A percentile compares a stretch with the other conserved stretches of the same genome.
Evolutionary conservation across 441 rosid genomes (phyloP).

Genomic region (Capsella rubella): DNA sequence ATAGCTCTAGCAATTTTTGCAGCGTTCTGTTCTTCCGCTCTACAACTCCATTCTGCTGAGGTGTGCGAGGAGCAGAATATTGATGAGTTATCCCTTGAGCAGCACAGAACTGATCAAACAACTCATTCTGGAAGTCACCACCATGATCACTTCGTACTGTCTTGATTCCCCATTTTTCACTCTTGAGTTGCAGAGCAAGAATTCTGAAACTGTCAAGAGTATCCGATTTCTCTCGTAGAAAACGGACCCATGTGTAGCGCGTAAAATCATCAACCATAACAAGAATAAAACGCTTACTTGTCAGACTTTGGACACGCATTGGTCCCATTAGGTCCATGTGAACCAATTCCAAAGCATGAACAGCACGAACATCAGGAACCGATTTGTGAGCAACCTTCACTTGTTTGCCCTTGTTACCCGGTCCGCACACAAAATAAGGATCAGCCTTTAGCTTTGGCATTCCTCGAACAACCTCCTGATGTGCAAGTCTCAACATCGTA

Average conservation of each 20-base stretch:
- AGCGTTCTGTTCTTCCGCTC: not conserved
- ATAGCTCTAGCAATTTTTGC: not conserved
- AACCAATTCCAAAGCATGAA: rapidly evolving
- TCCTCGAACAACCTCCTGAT: not conserved
- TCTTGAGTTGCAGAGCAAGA: not conserved
- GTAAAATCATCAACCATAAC: not conserved
- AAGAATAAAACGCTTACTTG: not conserved
- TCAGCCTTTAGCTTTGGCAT: not conserved
- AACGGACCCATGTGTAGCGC: not conserved
- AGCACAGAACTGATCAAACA: not conserved
- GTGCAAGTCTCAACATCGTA: not conserved
- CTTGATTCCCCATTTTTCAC: not conserved
- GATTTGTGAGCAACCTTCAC: rapidly evolving
- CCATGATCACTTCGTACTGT: not conserved
- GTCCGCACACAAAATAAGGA: not conserved
- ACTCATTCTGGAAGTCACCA: not conserved
- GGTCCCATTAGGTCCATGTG: not conserved
- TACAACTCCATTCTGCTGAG: not conserved
- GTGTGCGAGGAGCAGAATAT: not conserved
- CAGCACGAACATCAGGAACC: rapidly evolving
- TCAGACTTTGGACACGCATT: not conserved
- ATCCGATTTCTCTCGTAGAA: not conserved
- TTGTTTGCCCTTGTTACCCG: not conserved
- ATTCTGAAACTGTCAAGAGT: not conserved
- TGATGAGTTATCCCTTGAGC: not conserved